These are phyloP conservation scores for Boletus rubroflammeus DNA, from an alignment of 768 basidiomycete genomes.

Conservation along the genomic window DNA sequence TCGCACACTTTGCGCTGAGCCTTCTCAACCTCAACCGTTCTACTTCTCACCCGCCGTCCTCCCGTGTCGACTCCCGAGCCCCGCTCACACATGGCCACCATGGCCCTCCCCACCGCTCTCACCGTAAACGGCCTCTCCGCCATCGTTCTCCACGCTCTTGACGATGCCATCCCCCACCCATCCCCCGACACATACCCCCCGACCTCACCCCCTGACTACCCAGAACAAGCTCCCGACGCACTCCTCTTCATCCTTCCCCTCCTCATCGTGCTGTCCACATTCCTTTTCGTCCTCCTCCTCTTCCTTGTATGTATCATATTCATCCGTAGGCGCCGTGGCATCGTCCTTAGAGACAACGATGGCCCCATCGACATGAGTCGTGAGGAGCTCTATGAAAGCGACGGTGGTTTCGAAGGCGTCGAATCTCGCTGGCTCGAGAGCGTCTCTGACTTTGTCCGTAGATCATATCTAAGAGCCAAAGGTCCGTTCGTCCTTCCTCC, in stretches of 20 bases:
- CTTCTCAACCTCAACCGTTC: no score
- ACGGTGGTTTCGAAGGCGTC: constrained; percentile 90
- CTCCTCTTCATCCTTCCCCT: constrained; percentile 89
- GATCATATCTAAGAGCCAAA: constrained; percentile 82
- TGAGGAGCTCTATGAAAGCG: constrained; percentile 85
- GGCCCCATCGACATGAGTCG: constrained; percentile 92
- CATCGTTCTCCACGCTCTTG: constrained; percentile 3
- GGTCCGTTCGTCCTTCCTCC: constrained; percentile 45
- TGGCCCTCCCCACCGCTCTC: constrained; percentile 4
- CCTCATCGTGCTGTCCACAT: constrained; percentile 88
- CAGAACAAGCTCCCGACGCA: constrained; percentile 47
- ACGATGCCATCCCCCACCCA: not conserved
- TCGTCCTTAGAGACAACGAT: constrained; percentile 78
- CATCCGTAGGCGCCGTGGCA: constrained; percentile 72
- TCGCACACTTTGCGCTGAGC: not conserved
- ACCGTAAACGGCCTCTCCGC: constrained; percentile 4
- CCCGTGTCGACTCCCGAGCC: not conserved
- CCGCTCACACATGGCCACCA: constrained; percentile 2
- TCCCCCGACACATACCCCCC: constrained; percentile 1
- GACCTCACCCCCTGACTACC: constrained; percentile 10
- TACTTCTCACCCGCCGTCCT: not conserved
- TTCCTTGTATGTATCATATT: constrained; percentile 89
- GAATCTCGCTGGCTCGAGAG: constrained; percentile 93
- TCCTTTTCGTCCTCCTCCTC: constrained; percentile 87
- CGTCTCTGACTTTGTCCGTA: constrained; percentile 59